These are phyloP conservation scores for Trichothecium roseum DNA, from an alignment of 2,329 filamentous ascomycete species.

Conservation along the genomic window DNA sequence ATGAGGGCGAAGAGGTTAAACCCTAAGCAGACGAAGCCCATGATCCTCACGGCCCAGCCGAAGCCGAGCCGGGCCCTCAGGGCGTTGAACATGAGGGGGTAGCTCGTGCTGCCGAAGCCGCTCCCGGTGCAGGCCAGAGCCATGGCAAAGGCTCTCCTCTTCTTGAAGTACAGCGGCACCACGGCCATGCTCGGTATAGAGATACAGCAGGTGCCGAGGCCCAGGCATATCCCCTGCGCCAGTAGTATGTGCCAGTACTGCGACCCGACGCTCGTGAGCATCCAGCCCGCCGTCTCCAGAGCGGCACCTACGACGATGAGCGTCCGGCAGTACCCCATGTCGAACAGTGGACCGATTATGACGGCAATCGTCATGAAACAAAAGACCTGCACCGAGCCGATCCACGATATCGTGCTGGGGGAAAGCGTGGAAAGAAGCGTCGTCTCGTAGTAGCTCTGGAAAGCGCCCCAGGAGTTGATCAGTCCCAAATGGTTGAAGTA, in stretches of 20 bases:
- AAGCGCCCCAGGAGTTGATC: constrained; percentile 34
- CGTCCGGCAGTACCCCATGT: constrained; percentile 28
- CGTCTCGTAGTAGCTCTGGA: constrained; percentile 32
- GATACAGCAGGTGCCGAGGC: constrained; percentile 22
- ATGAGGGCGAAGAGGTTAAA: constrained; percentile 18
- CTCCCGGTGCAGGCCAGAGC: constrained; percentile 31
- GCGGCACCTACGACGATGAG: constrained; percentile 23
- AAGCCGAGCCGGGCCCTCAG: constrained; percentile 19
- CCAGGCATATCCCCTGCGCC: constrained; percentile 26
- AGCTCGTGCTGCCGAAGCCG: constrained; percentile 25
- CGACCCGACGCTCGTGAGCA: constrained; percentile 33
- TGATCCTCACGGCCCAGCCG: constrained; percentile 22
- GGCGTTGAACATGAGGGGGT: constrained; percentile 24
- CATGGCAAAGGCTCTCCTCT: constrained; percentile 27
- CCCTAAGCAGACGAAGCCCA: constrained; percentile 22
- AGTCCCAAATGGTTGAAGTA: constrained; percentile 12
- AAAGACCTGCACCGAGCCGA: constrained; percentile 30
- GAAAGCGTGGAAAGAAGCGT: constrained; percentile 18
- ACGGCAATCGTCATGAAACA: constrained; percentile 28
- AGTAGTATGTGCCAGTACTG: constrained; percentile 32
- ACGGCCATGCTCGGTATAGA: constrained; percentile 25
- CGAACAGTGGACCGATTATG: constrained; percentile 29
- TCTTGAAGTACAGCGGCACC: constrained; percentile 30
- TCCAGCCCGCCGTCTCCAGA: constrained; percentile 27
- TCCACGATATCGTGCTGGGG: constrained; percentile 32